Evolutionary conservation across 306 rosid species (phyloP).

Genomic region (Datisca glomerata): DNA sequence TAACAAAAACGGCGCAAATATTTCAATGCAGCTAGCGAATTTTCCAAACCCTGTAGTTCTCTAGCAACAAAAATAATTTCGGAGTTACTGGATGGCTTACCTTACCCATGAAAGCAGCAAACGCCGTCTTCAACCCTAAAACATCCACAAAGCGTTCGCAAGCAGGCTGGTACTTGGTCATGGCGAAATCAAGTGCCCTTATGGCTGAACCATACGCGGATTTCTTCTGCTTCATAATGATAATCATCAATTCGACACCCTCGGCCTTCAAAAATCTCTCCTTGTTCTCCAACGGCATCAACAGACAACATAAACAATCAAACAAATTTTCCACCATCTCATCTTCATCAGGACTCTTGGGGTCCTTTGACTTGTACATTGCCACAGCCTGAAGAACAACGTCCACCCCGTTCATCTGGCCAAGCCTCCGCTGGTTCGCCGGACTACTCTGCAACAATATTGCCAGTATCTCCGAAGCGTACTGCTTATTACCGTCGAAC

Average conservation of each 20-base stretch:
- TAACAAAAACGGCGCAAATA: too few species aligned
- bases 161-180: conserved; percentile 91
- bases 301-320: conserved; percentile 80
- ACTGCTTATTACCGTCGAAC: conserved; percentile 78
- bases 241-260: conserved; percentile 95
- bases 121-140: conserved; percentile 88
- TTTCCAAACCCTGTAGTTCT: too few species aligned
- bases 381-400: conserved; percentile 95
- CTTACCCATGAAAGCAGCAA: conserved; percentile 99
- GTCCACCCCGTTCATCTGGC: conserved; percentile 96
- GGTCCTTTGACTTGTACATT: conserved; percentile 82
- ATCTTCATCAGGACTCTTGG: conserved; percentile 76
- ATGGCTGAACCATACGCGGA: conserved; percentile 89
- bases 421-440: conserved; percentile 66
- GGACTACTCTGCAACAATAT: conserved; percentile 75
- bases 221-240: conserved; percentile 91
- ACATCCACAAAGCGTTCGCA: conserved; percentile 96
- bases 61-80: too few species aligned
- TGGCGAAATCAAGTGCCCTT: conserved; percentile 91
- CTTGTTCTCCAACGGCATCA: conserved; percentile 93
- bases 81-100: conserved; percentile 25
- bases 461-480: conserved; percentile 86
- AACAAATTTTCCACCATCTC: conserved; percentile 95
- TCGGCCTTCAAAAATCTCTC: conserved; percentile 92
- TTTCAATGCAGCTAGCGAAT: too few species aligned